phyloP scores from a whole-genome alignment of 768 basidiomycete species.

The Postia placenta region DNA sequence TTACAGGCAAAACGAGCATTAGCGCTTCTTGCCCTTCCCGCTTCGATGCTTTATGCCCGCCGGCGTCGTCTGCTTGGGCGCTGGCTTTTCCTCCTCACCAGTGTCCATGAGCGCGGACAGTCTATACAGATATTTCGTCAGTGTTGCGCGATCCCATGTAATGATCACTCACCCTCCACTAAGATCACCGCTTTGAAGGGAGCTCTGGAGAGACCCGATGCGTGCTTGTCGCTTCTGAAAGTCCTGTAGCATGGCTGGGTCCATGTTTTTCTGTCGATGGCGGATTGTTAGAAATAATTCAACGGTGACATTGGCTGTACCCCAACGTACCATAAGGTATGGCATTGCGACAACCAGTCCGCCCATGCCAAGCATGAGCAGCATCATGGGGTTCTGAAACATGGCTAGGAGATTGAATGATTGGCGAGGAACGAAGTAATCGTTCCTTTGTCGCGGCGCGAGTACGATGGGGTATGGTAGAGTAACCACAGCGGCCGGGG shows the following conservation, averaged over 20 bases:
- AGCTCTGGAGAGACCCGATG: conserved; percentile 47
- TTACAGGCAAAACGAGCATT: too few relatives aligned
- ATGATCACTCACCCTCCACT: conserved; percentile 45
- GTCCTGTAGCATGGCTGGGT: conserved; percentile 62
- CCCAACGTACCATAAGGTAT: conserved; percentile 61
- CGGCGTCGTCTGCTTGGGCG: conserved; percentile 10
- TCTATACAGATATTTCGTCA: conserved; percentile 20
- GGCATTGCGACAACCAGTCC: conserved; percentile 68
- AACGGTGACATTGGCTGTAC: not conserved
- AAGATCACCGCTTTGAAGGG: conserved; percentile 52
- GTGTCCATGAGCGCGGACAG: conserved; percentile 38
- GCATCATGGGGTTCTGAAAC: conserved; percentile 82
- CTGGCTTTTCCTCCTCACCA: conserved; percentile 31
- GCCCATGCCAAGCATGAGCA: conserved; percentile 66
- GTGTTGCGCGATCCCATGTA: not conserved
- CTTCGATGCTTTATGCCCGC: conserved; percentile 19
- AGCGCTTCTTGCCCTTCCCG: conserved; percentile 31
- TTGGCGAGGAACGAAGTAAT: conserved; percentile 63
- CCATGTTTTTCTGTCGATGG: conserved; percentile 62
- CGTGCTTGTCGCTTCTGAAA: conserved; percentile 57
- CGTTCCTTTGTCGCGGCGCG: conserved; percentile 46
- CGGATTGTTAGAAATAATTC: conserved; percentile 36
- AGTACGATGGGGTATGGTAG: conserved; percentile 61
- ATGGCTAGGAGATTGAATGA: conserved; percentile 71
- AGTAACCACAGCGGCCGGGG: conserved; percentile 45